Evolutionary conservation across 768 basidiomycete genomes (phyloP).

Genomic region (Russula compacta): DNA sequence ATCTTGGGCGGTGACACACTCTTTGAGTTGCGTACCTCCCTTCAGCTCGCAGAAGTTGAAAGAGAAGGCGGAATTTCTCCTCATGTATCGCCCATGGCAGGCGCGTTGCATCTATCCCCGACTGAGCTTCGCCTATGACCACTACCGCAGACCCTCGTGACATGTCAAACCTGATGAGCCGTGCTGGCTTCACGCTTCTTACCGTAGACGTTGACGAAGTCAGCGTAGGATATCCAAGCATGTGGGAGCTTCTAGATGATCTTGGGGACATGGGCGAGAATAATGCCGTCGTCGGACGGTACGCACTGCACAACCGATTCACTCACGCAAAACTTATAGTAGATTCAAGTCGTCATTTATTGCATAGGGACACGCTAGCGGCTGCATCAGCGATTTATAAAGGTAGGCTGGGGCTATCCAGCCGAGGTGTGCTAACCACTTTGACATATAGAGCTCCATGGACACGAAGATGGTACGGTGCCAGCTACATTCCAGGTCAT

Average conservation of each 20-base stretch:
- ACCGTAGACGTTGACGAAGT: constrained; percentile 96
- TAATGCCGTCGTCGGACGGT: constrained; percentile 85
- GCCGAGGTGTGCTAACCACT: not conserved
- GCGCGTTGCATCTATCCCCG: constrained; percentile 33
- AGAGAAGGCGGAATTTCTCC: constrained; percentile 96
- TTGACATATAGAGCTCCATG: constrained; percentile 62
- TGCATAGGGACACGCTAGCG: constrained; percentile 78
- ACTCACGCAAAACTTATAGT: not conserved
- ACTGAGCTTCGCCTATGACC: not conserved
- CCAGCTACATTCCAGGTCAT: constrained; percentile 97
- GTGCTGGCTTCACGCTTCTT: constrained; percentile 88
- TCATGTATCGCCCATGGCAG: constrained; percentile 95
- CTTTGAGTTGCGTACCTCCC: constrained; percentile 86
- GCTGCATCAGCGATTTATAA: constrained; percentile 93
- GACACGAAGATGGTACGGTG: constrained; percentile 70
- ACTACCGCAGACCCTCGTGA: constrained; percentile 69
- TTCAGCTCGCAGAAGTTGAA: constrained; percentile 91
- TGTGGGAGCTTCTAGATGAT: constrained; percentile 94
- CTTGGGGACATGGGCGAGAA: constrained; percentile 94
- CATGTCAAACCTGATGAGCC: constrained; percentile 82
- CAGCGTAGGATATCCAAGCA: constrained; percentile 80
- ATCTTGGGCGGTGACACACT: constrained; percentile 95
- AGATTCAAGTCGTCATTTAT: constrained; percentile 45
- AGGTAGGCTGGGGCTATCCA: constrained; percentile 39
- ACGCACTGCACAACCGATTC: constrained; percentile 17